phyloP scores from a whole-genome alignment of 164 flowering plant species.

The Aristolochia contorta region DNA sequence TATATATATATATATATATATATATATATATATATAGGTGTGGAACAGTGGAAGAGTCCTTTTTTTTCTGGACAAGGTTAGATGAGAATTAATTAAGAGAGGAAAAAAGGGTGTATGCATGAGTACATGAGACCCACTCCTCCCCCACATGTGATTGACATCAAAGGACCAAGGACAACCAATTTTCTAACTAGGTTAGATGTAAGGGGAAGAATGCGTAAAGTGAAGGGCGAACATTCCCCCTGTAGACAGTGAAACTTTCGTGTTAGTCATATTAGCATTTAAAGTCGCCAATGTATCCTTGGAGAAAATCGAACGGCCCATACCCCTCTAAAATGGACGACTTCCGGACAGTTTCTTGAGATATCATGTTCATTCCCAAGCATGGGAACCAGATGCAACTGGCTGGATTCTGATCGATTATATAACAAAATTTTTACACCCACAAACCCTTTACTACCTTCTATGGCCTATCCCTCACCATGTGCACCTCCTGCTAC shows the following conservation, averaged over 20 bases:
- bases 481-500: no score
- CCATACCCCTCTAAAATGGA: slow-evolving; percentile 2
- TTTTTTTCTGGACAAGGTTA: neutral
- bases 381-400: neutral
- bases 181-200: neutral
- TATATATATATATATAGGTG: no score
- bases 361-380: slow-evolving; percentile 10
- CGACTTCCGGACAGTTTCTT: slow-evolving; percentile 6
- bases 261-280: slow-evolving; percentile 8
- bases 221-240: slow-evolving; percentile 4
- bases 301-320: slow-evolving; percentile 10
- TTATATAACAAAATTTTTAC: no score
- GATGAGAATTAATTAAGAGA: slow-evolving; percentile 2
- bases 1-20: no score
- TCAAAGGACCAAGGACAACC: neutral
- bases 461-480: no score
- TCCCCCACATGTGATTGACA: slow-evolving; percentile 2
- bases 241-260: slow-evolving; percentile 4
- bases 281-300: slow-evolving; percentile 10
- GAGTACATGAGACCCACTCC: slow-evolving; percentile 7
- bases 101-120: neutral
- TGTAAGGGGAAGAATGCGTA: neutral
- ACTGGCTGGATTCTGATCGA: no score
- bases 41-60: no score
- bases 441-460: no score